Evolutionary conservation across 495 filamentous ascomycete genomes (phyloP).

Genomic region (Xylaria bambusicola): DNA sequence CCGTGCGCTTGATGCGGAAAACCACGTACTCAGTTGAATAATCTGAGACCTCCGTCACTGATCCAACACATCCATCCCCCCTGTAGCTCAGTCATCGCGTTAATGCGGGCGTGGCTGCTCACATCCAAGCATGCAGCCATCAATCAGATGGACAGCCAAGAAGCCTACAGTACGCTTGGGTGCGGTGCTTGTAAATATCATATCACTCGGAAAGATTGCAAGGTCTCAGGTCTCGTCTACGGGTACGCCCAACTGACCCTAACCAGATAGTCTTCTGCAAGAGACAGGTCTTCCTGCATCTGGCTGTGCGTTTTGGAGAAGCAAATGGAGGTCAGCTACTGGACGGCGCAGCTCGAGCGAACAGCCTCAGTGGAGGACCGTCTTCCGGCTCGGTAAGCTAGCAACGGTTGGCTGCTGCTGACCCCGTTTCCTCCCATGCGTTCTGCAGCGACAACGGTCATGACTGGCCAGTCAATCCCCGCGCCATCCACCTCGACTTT

Average conservation of each 20-base stretch:
- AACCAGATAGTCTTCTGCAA: constrained; percentile 9
- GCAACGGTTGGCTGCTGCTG: constrained; percentile 17
- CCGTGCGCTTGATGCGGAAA: constrained; percentile 10
- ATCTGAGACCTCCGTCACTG: background rate
- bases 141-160: background rate
- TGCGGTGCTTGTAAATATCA: background rate
- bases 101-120: constrained; percentile 10
- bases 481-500: constrained; percentile 9
- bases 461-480: constrained; percentile 2
- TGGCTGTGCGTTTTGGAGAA: constrained; percentile 14
- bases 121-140: constrained; percentile 13
- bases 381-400: constrained; percentile 19
- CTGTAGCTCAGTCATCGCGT: constrained; percentile 2
- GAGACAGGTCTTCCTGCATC: constrained; percentile 2
- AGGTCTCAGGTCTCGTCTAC: constrained; percentile 1
- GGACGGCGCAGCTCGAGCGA: constrained; percentile 18
- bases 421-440: constrained; percentile 26
- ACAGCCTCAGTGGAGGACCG: constrained; percentile 10
- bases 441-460: background rate
- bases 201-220: background rate
- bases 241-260: constrained; percentile 8
- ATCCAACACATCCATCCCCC: background rate
- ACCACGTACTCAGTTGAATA: background rate
- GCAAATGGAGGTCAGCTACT: constrained; percentile 12
- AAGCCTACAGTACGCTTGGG: background rate